A percentile compares a stretch with the other conserved stretches of the same genome.
phyloP scores from a whole-genome alignment of 768 basidiomycete genomes.

The Kwoniella sp. region DNA sequence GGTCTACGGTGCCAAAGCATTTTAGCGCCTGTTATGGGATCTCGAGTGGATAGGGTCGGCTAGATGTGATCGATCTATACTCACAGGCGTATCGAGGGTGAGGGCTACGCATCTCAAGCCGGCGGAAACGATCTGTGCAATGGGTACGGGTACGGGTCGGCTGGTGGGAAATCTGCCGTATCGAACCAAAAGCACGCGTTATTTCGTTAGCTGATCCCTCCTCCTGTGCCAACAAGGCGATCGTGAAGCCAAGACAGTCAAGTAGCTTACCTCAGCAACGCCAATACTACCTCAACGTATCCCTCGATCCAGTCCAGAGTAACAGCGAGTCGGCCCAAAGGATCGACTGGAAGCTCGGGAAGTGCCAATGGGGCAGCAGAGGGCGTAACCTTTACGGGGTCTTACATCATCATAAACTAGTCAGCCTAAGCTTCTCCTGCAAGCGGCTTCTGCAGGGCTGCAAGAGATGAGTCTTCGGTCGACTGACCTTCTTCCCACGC shows the following conservation, averaged over 20 bases:
- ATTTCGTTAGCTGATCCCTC: not conserved
- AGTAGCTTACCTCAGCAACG: conserved; percentile 37
- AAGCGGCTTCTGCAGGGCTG: no score
- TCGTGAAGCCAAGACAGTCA: no score
- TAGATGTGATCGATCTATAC: not conserved
- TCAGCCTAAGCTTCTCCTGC: not conserved
- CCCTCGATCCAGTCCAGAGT: conserved; percentile 43
- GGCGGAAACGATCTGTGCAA: conserved; percentile 49
- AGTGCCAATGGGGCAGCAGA: conserved; percentile 21
- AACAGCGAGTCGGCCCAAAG: conserved; percentile 20
- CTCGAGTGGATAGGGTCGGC: not conserved
- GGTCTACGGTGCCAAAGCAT: conserved; percentile 27
- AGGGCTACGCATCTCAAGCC: conserved; percentile 47
- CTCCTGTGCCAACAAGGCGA: no score
- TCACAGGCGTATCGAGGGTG: conserved; percentile 42
- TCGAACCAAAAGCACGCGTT: not conserved
- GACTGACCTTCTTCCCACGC: conserved; percentile 41
- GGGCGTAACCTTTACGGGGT: conserved; percentile 18
- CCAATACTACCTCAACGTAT: conserved; percentile 37
- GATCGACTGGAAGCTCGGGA: conserved; percentile 33
- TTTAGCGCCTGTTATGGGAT: no score
- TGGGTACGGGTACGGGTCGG: conserved; percentile 53
- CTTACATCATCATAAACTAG: conserved; percentile 10
- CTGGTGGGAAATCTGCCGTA: conserved; percentile 35
- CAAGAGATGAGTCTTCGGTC: no score